Percentiles rank a stretch among this genome's conserved stretches.
Evolutionary conservation across 345 rosid genomes (phyloP).

Genomic region (Salix caprea): DNA sequence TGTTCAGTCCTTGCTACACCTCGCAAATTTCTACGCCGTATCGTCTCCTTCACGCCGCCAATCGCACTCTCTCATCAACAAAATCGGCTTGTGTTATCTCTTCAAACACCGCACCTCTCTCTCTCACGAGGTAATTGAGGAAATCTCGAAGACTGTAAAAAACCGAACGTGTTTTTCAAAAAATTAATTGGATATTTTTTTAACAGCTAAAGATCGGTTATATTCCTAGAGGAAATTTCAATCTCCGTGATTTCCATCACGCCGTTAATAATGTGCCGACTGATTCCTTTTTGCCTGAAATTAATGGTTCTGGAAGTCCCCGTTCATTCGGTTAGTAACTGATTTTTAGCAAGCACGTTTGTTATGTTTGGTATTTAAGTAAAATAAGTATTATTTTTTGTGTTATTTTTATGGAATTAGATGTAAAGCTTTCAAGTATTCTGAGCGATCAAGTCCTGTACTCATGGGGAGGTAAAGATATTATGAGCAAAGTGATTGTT

Average conservation of each 20-base stretch:
- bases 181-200: too few relatives aligned
- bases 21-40: slow-evolving; percentile 62
- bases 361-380: too few relatives aligned
- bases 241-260: slow-evolving; percentile 71
- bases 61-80: slow-evolving; percentile 44
- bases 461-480: slow-evolving; percentile 70
- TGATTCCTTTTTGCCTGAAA: slow-evolving; percentile 57
- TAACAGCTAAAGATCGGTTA: slow-evolving; percentile 62
- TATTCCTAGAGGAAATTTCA: slow-evolving; percentile 55
- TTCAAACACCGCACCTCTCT: slow-evolving; percentile 42
- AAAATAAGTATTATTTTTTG: background rate
- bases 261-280: slow-evolving; percentile 65
- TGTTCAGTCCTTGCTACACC: slow-evolving; percentile 58
- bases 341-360: background rate
- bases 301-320: slow-evolving; percentile 44
- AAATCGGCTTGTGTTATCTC: slow-evolving; percentile 67
- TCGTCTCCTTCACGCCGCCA: slow-evolving; percentile 31
- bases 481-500: slow-evolving; percentile 62
- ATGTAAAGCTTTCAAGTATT: slow-evolving; percentile 51
- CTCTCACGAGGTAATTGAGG: slow-evolving; percentile 46
- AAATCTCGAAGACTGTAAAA: too few relatives aligned
- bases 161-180: too few relatives aligned
- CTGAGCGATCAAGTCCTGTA: slow-evolving; percentile 62
- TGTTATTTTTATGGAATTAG: slow-evolving; percentile 23
- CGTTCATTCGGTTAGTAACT: slow-evolving; percentile 33